Evolutionary conservation across 2,329 filamentous ascomycete genomes (phyloP).

Genomic region (Mycocentrospora acerina): DNA sequence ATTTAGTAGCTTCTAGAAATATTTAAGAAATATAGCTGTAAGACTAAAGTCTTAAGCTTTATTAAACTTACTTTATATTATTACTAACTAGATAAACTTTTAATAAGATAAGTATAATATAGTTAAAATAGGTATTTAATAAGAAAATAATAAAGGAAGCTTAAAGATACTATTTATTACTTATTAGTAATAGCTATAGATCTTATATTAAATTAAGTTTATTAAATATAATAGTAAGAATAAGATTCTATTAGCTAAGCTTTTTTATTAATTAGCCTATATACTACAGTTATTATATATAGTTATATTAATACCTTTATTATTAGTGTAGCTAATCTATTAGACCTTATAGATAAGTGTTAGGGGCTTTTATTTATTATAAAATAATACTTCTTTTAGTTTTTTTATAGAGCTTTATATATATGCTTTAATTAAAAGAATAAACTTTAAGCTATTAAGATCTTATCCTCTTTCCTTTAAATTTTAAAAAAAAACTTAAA

Average conservation of each 20-base stretch:
- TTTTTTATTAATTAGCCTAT: constrained; percentile 3
- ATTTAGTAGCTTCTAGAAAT: constrained; percentile 1
- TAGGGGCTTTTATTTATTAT: constrained; percentile 6
- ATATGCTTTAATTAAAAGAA: constrained; percentile 2
- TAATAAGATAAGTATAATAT: background rate
- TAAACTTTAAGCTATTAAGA: constrained; percentile 4
- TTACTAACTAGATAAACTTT: background rate
- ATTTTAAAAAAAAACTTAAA: background rate
- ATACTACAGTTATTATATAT: constrained; percentile 4
- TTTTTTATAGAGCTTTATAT: constrained; percentile 8
- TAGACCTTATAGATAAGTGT: constrained; percentile 1
- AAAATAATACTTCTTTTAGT: constrained; percentile 9
- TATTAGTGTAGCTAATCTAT: constrained; percentile 2
- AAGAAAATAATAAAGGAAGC: constrained; percentile 4
- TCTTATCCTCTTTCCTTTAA: constrained; percentile 4
- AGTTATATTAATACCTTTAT: constrained; percentile 6
- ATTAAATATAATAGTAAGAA: constrained; percentile 3
- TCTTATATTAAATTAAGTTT: background rate
- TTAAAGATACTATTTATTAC: background rate
- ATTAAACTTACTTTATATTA: constrained; percentile 1
- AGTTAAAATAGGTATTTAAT: constrained; percentile 12
- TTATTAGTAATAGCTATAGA: constrained; percentile 1
- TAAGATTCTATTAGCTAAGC: constrained; percentile 1
- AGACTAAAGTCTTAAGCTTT: constrained; percentile 1
- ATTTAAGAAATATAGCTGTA: constrained; percentile 10